Base-by-base conservation (phyloP, 148 eudicot genomes). In the Rhododendron griersonianum region DNA sequence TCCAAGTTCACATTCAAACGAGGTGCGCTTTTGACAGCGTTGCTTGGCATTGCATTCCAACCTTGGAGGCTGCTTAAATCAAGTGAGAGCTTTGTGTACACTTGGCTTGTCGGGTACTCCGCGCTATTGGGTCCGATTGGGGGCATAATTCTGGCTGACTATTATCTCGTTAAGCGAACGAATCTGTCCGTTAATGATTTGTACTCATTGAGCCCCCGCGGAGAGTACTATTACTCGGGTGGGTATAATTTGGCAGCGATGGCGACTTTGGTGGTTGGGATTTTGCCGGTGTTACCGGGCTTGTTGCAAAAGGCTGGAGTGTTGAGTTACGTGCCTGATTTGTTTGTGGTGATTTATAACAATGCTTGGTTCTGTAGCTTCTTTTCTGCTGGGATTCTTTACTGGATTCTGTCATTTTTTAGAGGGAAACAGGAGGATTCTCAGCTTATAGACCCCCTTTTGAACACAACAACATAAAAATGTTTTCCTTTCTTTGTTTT, bases 311-410 rank as follows among this genome's bases (percentile, higher is more conserved):
- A 93, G 84, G 82, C 91, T 25, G 98, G 94, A 82, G 39, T 93
- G 41, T 61, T 95, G 74, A 87, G 81, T 50, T 82, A 87, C 0
- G 89, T 95, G 7, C 95, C 96, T 1, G 85, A 89, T 11, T 21
- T 47, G 33, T 90, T 92, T 77, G 41, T 61, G 50, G 87, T 87
- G 11, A 91, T 97, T 78, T 97, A 94, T 83, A 91, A 95, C 89
- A 97, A 94, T 91, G 99, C 98, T 81, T 97, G 99, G 99, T 97
- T 97, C 77, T 92, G 94, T 81, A 92, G 98, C 88, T 94, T 95
- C 92, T 93, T 94, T 84, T 51, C 86, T 69, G 91, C 99, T 59
- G 99, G 95, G 51, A 73, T 90, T 81, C 16, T 97, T 77, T 90
- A 97, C 73, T 97, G 94, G 95, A 80, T 90, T 84, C 18, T 92